A percentile compares a stretch with the other conserved stretches of the same genome.
Conservation (phyloP, 805 yeast species). For the Hanseniaspora lachancei region DNA sequence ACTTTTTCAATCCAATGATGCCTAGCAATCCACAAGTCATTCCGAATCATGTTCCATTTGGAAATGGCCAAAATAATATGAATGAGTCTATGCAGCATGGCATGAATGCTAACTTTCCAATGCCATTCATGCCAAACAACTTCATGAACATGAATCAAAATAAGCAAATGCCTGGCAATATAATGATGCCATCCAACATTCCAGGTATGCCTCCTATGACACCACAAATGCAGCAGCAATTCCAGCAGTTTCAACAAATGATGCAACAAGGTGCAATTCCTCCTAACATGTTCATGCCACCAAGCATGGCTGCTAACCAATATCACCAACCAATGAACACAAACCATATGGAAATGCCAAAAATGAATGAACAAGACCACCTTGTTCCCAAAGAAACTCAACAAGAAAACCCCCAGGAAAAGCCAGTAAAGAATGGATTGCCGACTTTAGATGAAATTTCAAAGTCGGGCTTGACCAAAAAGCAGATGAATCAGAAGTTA, state of each 20-base stretch:
- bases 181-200: background rate
- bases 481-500: conserved; percentile 5
- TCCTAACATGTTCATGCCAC: conserved; percentile 1
- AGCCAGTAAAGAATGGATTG: background rate
- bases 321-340: conserved; percentile 5
- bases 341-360: conserved; percentile 2
- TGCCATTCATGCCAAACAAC: conserved; percentile 11
- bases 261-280: conserved; percentile 8
- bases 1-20: conserved; percentile 18
- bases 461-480: conserved; percentile 5
- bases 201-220: conserved; percentile 5
- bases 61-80: conserved; percentile 14
- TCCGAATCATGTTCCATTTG: conserved; percentile 11
- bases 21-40: conserved; percentile 6
- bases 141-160: background rate
- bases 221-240: conserved; percentile 5
- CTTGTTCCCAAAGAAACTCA: background rate
- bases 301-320: background rate
- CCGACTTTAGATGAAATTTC: conserved; percentile 10
- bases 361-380: background rate
- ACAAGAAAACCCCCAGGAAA: background rate
- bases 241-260: conserved; percentile 12
- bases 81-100: background rate
- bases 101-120: background rate
- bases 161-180: background rate